Percentiles rank a stretch among this genome's conserved stretches.
These are phyloP conservation scores for Pelagomonas calceolata DNA, from an alignment of 108 stramenopile species.

Conservation along the genomic window DNA sequence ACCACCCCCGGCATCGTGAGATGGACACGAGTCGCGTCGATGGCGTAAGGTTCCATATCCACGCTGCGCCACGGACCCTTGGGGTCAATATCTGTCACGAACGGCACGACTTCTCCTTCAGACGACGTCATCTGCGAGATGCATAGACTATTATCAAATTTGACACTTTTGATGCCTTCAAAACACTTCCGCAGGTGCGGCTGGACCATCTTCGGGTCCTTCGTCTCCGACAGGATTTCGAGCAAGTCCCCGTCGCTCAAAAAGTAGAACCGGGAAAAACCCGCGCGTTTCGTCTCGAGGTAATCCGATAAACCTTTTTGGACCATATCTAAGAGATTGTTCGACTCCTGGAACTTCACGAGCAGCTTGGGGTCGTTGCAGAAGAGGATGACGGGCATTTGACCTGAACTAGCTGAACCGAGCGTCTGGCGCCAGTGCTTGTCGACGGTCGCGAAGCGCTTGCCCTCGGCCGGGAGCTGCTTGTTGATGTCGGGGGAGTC, in stretches of 20 bases:
- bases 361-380: conserved; percentile 32
- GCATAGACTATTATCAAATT: conserved; percentile 30
- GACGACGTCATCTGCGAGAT: conserved; percentile 40
- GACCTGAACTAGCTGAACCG: conserved; percentile 9
- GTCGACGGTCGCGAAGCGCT: conserved; percentile 41
- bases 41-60: too few species aligned
- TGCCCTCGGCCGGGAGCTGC: conserved; percentile 51
- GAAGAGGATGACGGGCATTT: conserved; percentile 17
- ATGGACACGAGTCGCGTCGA: too few species aligned
- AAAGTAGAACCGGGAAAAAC: conserved; percentile 55
- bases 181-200: conserved; percentile 58
- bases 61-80: too few species aligned
- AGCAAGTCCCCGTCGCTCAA: conserved; percentile 54
- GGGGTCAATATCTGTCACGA: conserved; percentile 29
- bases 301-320: conserved; percentile 49
- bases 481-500: conserved; percentile 52
- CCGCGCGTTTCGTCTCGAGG: conserved; percentile 55
- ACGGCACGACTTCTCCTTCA: conserved; percentile 41
- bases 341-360: conserved; percentile 28
- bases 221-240: conserved; percentile 49
- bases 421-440: conserved; percentile 45
- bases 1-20: too few species aligned
- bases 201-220: conserved; percentile 52
- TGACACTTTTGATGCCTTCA: conserved; percentile 45
- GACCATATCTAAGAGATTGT: conserved; percentile 46